Percentiles rank a stretch among this genome's conserved stretches.
phyloP scores from a whole-genome alignment of 2,329 filamentous ascomycete species.

The Tolypocladium ophioglossoides region DNA sequence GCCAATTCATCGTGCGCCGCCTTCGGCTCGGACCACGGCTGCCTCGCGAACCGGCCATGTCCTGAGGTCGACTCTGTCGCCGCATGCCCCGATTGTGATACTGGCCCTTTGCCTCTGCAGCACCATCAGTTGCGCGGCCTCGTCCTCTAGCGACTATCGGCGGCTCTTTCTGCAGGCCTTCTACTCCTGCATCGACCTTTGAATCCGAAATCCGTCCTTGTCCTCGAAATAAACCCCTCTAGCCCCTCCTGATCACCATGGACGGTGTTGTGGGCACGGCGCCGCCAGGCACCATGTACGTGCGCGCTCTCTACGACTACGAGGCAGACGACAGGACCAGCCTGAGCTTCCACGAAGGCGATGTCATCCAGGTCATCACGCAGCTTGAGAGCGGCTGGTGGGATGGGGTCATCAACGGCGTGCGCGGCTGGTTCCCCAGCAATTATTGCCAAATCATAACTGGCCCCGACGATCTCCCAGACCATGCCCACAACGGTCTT shows the following conservation, averaged over 20 bases:
- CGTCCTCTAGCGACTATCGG: neutral
- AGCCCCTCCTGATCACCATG: conserved; percentile 28
- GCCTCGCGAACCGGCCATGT: conserved; percentile 20
- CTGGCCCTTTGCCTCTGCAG: conserved; percentile 2
- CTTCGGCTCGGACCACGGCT: conserved; percentile 16
- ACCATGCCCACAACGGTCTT: conserved; percentile 44
- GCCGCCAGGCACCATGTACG: conserved; percentile 67
- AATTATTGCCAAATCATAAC: conserved; percentile 92
- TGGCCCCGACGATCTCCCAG: conserved; percentile 61
- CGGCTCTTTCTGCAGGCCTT: conserved; percentile 5
- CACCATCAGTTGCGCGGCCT: neutral
- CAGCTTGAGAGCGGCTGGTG: conserved; percentile 98
- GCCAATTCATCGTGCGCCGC: conserved; percentile 7
- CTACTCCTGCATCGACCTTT: neutral
- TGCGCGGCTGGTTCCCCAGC: conserved; percentile 97
- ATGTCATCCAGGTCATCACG: conserved; percentile 97
- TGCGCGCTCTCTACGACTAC: conserved; percentile 94
- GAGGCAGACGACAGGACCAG: conserved; percentile 95
- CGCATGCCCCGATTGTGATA: conserved; percentile 14
- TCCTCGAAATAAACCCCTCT: neutral
- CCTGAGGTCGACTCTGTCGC: conserved; percentile 21
- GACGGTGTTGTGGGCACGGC: conserved; percentile 50
- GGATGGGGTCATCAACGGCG: conserved; percentile 95
- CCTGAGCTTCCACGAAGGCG: conserved; percentile 91
- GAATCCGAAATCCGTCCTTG: neutral